These are phyloP conservation scores for Amoebophrya sp. DNA, from an alignment of 169 alveolate genomes.

Conservation along the genomic window DNA sequence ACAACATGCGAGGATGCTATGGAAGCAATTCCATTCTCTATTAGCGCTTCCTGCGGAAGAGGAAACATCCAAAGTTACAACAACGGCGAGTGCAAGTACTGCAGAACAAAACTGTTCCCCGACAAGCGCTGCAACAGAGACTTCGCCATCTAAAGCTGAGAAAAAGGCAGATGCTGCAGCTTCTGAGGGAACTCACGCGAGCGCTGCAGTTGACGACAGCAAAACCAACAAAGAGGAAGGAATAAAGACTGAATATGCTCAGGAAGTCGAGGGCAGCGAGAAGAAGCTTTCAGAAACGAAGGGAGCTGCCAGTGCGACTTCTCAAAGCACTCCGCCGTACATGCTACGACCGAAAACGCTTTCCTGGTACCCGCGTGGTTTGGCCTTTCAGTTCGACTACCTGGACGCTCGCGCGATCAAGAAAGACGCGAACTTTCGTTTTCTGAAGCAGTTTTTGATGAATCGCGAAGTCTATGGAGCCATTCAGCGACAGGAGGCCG, in stretches of 20 bases:
- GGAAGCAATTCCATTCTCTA: not conserved
- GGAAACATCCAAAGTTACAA: not conserved
- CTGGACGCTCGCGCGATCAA: not conserved
- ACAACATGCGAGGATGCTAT: not conserved
- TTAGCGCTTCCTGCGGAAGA: not conserved
- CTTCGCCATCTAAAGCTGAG: too few relatives aligned
- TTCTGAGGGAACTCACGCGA: too few relatives aligned
- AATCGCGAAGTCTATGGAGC: slow-evolving; percentile 56
- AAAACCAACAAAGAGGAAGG: not conserved
- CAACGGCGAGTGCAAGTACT: not conserved
- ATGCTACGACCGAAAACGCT: not conserved
- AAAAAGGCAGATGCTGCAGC: too few relatives aligned
- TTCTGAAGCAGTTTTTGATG: slow-evolving; percentile 43
- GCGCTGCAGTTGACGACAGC: too few relatives aligned
- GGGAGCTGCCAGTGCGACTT: too few relatives aligned
- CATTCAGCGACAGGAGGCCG: slow-evolving; percentile 74
- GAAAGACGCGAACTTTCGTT: slow-evolving; percentile 23
- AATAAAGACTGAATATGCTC: not conserved
- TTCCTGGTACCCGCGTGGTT: not conserved
- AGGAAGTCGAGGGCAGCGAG: not conserved
- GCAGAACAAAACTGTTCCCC: not conserved
- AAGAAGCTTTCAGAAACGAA: too few relatives aligned
- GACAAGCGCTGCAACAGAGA: too few relatives aligned
- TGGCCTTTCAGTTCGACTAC: not conserved
- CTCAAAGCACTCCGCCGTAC: too few relatives aligned